Evolutionary conservation across 495 filamentous ascomycete genomes (phyloP).

Genomic region (Penicillium antarcticum): DNA sequence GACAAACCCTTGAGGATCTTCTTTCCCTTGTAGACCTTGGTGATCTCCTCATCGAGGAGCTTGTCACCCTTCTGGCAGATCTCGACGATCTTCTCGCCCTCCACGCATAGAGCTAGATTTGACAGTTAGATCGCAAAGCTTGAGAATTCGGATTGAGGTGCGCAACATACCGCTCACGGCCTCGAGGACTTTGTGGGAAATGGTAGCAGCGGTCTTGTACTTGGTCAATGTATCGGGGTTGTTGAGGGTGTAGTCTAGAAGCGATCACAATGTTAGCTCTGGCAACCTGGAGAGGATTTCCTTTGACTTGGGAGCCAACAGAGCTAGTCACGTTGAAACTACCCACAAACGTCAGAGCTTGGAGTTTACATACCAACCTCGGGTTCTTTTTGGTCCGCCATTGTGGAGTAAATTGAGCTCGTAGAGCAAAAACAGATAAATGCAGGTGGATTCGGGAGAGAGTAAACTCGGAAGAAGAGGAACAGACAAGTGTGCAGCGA

Average conservation of each 20-base stretch:
- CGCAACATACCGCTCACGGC: constrained; percentile 61
- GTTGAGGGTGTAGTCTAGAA: constrained; percentile 83
- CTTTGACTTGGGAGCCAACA: background rate
- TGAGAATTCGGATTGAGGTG: background rate
- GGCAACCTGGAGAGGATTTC: background rate
- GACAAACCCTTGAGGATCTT: constrained; percentile 83
- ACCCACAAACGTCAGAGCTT: constrained; percentile 44
- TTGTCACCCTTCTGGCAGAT: constrained; percentile 95
- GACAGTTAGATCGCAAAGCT: constrained; percentile 18
- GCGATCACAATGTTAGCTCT: background rate
- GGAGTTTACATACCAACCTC: constrained; percentile 44
- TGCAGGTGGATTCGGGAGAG: constrained; percentile 14
- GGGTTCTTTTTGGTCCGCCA: constrained; percentile 41
- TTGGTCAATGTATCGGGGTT: constrained; percentile 98
- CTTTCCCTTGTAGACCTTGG: constrained; percentile 98
- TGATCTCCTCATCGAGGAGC: constrained; percentile 86
- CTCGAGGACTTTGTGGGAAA: constrained; percentile 91
- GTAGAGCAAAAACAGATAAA: constrained; percentile 15
- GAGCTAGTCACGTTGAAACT: constrained; percentile 15
- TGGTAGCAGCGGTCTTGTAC: constrained; percentile 93
- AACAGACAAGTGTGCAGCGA: constrained; percentile 32
- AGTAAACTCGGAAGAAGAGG: constrained; percentile 22
- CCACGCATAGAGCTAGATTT: constrained; percentile 64
- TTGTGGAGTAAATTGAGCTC: constrained; percentile 34
- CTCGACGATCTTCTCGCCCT: constrained; percentile 86